phyloP scores from a whole-genome alignment of 306 rosid species.

The Pterocarpus santalinus region DNA sequence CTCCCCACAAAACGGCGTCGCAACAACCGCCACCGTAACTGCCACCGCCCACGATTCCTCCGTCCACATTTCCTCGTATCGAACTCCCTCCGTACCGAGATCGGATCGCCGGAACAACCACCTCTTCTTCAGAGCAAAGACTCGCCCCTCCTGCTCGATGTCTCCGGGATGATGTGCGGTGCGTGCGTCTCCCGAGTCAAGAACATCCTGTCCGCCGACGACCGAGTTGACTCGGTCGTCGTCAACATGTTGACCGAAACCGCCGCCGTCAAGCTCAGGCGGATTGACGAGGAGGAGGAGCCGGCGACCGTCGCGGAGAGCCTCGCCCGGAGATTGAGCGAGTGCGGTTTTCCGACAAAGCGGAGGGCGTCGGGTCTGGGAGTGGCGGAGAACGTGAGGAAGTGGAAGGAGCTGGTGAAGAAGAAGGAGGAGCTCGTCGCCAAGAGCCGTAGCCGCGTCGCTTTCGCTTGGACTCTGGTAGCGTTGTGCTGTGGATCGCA shows the following conservation, averaged over 20 bases:
- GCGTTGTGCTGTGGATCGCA: conserved; percentile 97
- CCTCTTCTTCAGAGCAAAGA: conserved; percentile 47
- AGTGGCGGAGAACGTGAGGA: conserved; percentile 87
- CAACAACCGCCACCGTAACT: background rate
- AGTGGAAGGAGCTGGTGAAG: conserved; percentile 87
- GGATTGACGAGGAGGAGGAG: conserved; percentile 35
- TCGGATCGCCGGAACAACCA: conserved; percentile 34
- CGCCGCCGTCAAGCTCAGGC: conserved; percentile 82
- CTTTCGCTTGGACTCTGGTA: conserved; percentile 94
- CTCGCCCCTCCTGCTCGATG: conserved; percentile 76
- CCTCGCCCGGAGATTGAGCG: conserved; percentile 76
- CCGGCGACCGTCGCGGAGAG: conserved; percentile 65
- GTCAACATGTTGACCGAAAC: conserved; percentile 98
- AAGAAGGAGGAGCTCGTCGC: conserved; percentile 79
- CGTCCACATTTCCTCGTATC: conserved; percentile 51
- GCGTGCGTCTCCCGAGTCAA: conserved; percentile 93
- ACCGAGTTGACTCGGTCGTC: conserved; percentile 86
- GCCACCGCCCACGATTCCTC: conserved; percentile 29
- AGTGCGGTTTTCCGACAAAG: conserved; percentile 85
- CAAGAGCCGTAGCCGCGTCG: conserved; percentile 80
- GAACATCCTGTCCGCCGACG: conserved; percentile 73
- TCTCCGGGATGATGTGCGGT: conserved; percentile 97
- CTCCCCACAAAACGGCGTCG: conserved; percentile 48
- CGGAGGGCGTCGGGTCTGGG: conserved; percentile 74
- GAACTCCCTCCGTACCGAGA: conserved; percentile 55